Conservation (phyloP, 768 basidiomycete genomes). For the Mycena maculata region DNA sequence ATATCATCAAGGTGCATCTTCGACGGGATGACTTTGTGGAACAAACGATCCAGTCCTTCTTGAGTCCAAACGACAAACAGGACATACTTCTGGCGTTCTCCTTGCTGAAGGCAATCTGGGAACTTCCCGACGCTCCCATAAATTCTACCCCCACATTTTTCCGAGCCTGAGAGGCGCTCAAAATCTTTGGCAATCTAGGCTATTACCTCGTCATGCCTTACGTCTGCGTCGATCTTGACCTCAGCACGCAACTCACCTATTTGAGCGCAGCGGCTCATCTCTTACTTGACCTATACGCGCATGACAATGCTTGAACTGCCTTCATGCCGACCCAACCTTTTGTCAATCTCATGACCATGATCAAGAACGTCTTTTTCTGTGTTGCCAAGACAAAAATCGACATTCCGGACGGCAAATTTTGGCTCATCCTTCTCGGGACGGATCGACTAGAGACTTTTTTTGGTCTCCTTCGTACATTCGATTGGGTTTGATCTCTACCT, state of each 20-base stretch:
- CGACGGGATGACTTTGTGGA: not conserved
- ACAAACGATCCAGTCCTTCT: conserved; percentile 22
- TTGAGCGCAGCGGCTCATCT: no score
- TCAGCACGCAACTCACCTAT: no score
- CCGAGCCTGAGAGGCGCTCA: conserved; percentile 36
- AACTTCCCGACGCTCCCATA: conserved; percentile 35
- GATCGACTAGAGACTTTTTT: no score
- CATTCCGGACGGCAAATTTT: conserved; percentile 8
- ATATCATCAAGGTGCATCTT: not conserved
- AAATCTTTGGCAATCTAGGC: conserved; percentile 35
- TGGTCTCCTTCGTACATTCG: no score
- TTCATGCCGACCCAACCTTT: conserved; percentile 42
- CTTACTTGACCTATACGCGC: conserved; percentile 33
- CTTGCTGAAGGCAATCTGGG: conserved; percentile 42
- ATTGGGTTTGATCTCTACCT: no score
- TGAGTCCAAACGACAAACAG: conserved; percentile 47
- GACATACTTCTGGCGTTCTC: conserved; percentile 44
- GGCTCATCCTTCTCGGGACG: no score
- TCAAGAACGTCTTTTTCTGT: conserved; percentile 54
- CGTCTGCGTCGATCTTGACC: no score
- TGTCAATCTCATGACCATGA: conserved; percentile 47
- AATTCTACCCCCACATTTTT: conserved; percentile 32
- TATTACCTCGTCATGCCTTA: conserved; percentile 43
- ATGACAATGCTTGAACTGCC: no score
- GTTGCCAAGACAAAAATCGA: conserved; percentile 51